phyloP scores from a whole-genome alignment of 495 filamentous ascomycete genomes.

The Friedmanniomyces endolithicus region DNA sequence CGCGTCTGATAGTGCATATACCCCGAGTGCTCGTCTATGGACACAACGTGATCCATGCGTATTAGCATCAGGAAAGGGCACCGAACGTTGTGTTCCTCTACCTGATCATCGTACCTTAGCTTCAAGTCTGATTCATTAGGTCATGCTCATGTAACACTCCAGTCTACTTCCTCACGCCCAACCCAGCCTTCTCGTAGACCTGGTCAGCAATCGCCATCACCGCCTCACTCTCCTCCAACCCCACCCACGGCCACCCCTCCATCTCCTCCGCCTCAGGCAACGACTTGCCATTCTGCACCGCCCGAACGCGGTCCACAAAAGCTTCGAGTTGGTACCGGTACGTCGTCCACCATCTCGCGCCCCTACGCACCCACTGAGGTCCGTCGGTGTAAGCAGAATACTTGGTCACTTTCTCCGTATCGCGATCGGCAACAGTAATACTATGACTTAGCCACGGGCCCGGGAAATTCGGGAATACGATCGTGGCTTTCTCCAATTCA shows the following conservation, averaged over 20 bases:
- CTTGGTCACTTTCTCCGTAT: constrained; percentile 20
- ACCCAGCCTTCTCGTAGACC: constrained; percentile 26
- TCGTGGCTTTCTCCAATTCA: constrained; percentile 30
- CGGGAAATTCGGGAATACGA: constrained; percentile 32
- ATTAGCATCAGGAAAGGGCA: too few relatives aligned
- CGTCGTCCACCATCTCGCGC: constrained; percentile 26
- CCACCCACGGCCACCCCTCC: constrained; percentile 18
- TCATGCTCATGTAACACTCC: too few relatives aligned
- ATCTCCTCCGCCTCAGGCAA: neutral
- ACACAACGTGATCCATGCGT: too few relatives aligned
- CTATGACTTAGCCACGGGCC: constrained; percentile 33
- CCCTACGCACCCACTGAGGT: constrained; percentile 22
- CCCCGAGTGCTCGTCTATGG: too few relatives aligned
- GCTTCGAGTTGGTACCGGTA: constrained; percentile 30
- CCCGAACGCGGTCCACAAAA: constrained; percentile 26
- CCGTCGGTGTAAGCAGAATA: constrained; percentile 20
- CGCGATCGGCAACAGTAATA: constrained; percentile 29
- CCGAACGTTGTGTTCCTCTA: too few relatives aligned
- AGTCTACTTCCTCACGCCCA: constrained; percentile 14
- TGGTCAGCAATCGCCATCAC: constrained; percentile 28
- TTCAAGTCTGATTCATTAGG: too few relatives aligned
- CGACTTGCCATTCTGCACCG: constrained; percentile 12
- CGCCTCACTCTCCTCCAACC: constrained; percentile 22
- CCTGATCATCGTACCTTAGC: too few relatives aligned
- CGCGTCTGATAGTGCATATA: too few relatives aligned